Evolutionary conservation across 331 rosid genomes (phyloP), one percentile per base, ranked within the genome.

Genomic region (Saraca asoca): DNA sequence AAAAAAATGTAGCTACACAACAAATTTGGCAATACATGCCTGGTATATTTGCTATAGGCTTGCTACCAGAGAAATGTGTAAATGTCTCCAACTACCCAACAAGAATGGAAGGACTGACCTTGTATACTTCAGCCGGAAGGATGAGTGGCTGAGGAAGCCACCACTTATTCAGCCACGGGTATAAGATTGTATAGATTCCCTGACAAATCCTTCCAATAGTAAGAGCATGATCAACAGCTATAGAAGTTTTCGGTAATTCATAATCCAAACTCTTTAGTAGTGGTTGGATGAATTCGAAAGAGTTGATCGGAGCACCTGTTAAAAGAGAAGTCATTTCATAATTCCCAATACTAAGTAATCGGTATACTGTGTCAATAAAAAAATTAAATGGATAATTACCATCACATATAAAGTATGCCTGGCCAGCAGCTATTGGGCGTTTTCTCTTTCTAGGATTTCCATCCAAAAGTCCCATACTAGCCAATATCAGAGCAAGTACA

Each of bases 81-180:
- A 7, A 51, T 71, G 61, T 58, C 9, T 41, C 63, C 62, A 63
- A 45, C 72, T 39, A 63, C 62, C 63, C 49, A 51, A 66, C 64
- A 57, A 49, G 75, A 38, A 34, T 45, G 29, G 71, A 31, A 58
- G 54, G 20, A 70, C 57, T 7, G 52, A 93, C 97, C 95, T 93
- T 93, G 90, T 85, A 85, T 29, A 85, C 95, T 86, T 93, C 97
- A 49, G 95, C 67, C 52, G 97, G 97, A 80, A 93, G 97, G 74
- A 93, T 83, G 70, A 86, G 75, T 38, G 98, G 97, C 77, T 93
- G 98, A 48, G 95, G 98, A 73, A 93, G 88, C 98, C 98, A 93
- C 89, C 88, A 18, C 38, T 58, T 69, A 72, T 84, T 70, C 75
- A 93, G 80, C 95, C 91, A 90, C 39, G 97, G 97, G 76, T 90